These are phyloP conservation scores for Periconia digitata DNA, from an alignment of 2,329 filamentous ascomycete species.

Conservation along the genomic window DNA sequence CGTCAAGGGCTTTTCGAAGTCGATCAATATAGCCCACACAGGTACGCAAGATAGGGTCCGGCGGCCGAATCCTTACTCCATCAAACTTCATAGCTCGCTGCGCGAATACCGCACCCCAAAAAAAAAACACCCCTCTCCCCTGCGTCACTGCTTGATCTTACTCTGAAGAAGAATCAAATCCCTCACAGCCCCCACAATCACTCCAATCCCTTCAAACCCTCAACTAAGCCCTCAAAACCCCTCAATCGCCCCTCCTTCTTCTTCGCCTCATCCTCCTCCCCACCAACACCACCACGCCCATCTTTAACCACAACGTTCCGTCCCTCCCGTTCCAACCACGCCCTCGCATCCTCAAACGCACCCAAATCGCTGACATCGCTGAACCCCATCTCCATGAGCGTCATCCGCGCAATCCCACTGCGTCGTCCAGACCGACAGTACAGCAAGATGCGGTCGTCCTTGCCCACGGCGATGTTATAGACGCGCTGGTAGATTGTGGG, in stretches of 20 bases:
- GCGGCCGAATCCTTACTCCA: too few species aligned
- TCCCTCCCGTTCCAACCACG: slow-evolving; percentile 30
- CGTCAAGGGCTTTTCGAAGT: too few species aligned
- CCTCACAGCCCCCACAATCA: too few species aligned
- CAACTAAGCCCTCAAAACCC: slow-evolving; percentile 26
- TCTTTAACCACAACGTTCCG: slow-evolving; percentile 5
- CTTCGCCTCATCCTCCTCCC: slow-evolving; percentile 4
- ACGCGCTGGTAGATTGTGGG: slow-evolving; percentile 19
- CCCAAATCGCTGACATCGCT: slow-evolving; percentile 38
- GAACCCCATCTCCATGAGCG: slow-evolving; percentile 33
- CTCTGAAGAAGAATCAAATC: too few species aligned
- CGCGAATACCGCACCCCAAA: too few species aligned
- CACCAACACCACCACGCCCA: neutral
- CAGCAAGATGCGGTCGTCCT: slow-evolving; percentile 36
- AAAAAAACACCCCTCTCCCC: too few species aligned
- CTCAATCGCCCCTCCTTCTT: slow-evolving; percentile 21
- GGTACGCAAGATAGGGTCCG: too few species aligned
- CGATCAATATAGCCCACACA: too few species aligned
- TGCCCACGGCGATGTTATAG: slow-evolving; percentile 19
- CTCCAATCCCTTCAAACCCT: slow-evolving; percentile 31
- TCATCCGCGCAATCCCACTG: slow-evolving; percentile 34
- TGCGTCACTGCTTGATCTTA: too few species aligned
- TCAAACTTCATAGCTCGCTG: too few species aligned
- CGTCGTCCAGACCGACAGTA: slow-evolving; percentile 42
- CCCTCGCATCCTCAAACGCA: slow-evolving; percentile 35